These are phyloP conservation scores for Podospora pseudocomata DNA, from an alignment of 495 filamentous ascomycete species.

Conservation along the genomic window DNA sequence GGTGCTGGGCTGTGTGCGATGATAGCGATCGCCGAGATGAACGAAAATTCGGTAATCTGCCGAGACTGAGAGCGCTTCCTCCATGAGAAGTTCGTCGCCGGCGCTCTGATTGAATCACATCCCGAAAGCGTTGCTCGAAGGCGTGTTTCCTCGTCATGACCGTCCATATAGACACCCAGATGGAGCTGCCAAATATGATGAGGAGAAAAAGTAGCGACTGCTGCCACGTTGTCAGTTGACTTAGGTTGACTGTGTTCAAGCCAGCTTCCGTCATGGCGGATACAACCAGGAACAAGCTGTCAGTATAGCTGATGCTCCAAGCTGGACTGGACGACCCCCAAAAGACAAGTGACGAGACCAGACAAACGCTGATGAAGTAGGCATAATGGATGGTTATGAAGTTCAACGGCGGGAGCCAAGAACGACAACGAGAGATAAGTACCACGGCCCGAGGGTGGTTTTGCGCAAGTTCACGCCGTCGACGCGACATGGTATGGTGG, in stretches of 20 bases:
- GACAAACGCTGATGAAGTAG: constrained; percentile 66
- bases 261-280: constrained; percentile 80
- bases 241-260: constrained; percentile 64
- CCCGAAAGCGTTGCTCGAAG: constrained; percentile 65
- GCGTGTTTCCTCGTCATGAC: constrained; percentile 63
- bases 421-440: constrained; percentile 10
- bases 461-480: constrained; percentile 19
- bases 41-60: constrained; percentile 14
- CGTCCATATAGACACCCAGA: constrained; percentile 61
- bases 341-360: constrained; percentile 69
- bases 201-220: constrained; percentile 70
- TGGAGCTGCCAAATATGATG: constrained; percentile 68
- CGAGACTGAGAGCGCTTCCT: constrained; percentile 12
- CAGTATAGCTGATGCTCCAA: constrained; percentile 63
- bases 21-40: constrained; percentile 17
- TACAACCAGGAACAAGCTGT: constrained; percentile 71
- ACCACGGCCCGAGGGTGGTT: constrained; percentile 9
- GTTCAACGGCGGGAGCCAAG: constrained; percentile 56
- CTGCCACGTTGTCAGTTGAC: constrained; percentile 72
- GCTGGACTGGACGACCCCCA: constrained; percentile 60
- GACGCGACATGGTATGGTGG: constrained; percentile 17
- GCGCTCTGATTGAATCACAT: constrained; percentile 52
- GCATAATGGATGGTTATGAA: constrained; percentile 71
- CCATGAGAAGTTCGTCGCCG: constrained; percentile 22
- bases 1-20: background rate